Evolutionary conservation across 2,329 filamentous ascomycete genomes (phyloP).

Genomic region (Bipolaris sorokiniana): DNA sequence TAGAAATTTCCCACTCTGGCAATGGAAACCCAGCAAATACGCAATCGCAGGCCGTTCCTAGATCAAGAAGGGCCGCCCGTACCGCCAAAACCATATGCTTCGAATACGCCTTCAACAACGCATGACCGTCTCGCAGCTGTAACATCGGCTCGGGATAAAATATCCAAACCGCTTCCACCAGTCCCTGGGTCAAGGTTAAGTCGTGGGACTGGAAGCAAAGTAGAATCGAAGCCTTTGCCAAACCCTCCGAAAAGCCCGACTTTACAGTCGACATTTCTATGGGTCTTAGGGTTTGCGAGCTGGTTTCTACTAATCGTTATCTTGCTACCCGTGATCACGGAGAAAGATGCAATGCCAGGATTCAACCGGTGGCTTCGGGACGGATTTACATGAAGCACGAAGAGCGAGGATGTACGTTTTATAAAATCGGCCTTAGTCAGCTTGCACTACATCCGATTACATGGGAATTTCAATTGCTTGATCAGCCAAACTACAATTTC

Average conservation of each 20-base stretch:
- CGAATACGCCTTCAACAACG: not conserved
- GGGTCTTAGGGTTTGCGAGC: not conserved
- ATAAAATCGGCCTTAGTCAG: too few relatives aligned
- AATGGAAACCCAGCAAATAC: not conserved
- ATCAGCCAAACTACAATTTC: constrained; percentile 34
- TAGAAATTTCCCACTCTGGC: not conserved
- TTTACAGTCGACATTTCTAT: constrained; percentile 1
- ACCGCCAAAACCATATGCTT: not conserved
- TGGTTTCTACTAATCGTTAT: constrained; percentile 11
- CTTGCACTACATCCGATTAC: not conserved
- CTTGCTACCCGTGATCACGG: constrained; percentile 10
- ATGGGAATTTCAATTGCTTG: too few relatives aligned
- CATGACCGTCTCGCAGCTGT: not conserved
- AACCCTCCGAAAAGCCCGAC: not conserved
- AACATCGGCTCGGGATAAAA: not conserved
- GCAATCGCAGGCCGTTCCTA: not conserved
- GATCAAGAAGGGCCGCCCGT: not conserved
- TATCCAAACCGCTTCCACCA: constrained; percentile 4
- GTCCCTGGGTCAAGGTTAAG: not conserved
- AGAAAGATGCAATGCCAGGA: constrained; percentile 14
- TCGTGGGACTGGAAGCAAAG: accelerated
- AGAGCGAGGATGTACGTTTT: not conserved
- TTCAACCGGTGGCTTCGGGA: constrained; percentile 22
- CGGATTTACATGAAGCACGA: not conserved
- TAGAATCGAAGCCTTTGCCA: constrained; percentile 2